Conservation (phyloP, 257 asterid species). For the Solanum phureja region DNA sequence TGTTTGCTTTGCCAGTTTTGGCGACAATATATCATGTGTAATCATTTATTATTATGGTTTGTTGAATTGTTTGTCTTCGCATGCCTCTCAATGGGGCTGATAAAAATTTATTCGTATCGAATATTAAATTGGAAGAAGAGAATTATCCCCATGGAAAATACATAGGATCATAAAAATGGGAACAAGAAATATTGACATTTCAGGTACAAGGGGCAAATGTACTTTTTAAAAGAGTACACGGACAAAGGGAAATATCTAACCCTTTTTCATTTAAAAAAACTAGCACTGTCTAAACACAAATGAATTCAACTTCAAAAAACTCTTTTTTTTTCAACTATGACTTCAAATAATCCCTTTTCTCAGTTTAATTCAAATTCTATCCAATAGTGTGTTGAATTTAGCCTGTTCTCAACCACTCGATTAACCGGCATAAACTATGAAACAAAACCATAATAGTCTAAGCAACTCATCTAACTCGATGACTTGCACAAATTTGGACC, state of each 20-base stretch:
- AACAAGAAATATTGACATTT: background rate
- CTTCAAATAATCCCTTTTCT: background rate
- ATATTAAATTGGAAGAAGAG: background rate
- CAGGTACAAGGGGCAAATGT: background rate
- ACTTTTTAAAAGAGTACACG: background rate
- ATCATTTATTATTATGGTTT: background rate
- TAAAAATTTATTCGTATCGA: background rate
- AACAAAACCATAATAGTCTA: background rate
- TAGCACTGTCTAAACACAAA: background rate
- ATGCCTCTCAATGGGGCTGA: background rate
- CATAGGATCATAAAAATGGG: background rate
- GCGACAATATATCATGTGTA: background rate
- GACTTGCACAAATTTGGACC: background rate
- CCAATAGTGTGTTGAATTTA: background rate
- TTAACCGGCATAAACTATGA: background rate
- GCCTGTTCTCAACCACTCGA: background rate
- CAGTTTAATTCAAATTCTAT: background rate
- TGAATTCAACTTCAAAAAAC: background rate
- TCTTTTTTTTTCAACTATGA: no score
- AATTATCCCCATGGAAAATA: background rate
- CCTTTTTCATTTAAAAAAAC: background rate
- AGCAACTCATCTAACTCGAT: background rate
- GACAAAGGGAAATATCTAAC: background rate
- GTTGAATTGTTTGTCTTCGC: background rate
- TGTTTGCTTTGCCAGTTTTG: background rate